Conservation (phyloP, 768 basidiomycete genomes). For the Leccinum olivaceopallidum region DNA sequence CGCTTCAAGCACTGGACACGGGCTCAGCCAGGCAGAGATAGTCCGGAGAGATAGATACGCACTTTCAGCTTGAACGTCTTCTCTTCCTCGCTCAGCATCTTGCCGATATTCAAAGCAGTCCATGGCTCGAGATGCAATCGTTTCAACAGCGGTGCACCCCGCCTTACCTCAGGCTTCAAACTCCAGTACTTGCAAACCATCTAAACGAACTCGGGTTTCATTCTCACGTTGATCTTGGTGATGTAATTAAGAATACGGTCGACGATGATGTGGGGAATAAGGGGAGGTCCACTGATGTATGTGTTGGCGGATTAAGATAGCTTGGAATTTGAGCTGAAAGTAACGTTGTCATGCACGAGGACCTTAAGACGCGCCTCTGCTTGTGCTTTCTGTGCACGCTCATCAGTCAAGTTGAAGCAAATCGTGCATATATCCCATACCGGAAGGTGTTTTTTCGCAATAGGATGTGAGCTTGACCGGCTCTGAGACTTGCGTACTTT, state of each 20-base stretch:
- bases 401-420: background rate
- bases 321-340: constrained; percentile 42
- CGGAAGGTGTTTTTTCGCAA: constrained; percentile 88
- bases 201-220: constrained; percentile 75
- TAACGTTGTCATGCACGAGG: constrained; percentile 47
- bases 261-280: constrained; percentile 86
- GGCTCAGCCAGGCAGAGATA: constrained; percentile 1
- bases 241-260: constrained; percentile 78
- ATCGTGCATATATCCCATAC: constrained; percentile 44
- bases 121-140: constrained; percentile 95
- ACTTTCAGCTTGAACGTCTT: constrained; percentile 83
- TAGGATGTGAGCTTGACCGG: constrained; percentile 72
- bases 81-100: constrained; percentile 77
- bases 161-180: constrained; percentile 87
- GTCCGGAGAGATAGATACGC: constrained; percentile 23
- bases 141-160: constrained; percentile 93
- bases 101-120: constrained; percentile 74
- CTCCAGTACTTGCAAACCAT: constrained; percentile 94
- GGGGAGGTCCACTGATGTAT: constrained; percentile 86
- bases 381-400: constrained; percentile 58
- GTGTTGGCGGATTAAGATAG: constrained; percentile 82
- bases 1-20: constrained; percentile 50
- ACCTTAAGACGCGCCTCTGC: constrained; percentile 59
- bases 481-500: constrained; percentile 73
- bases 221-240: constrained; percentile 63